A percentile compares a stretch with the other conserved stretches of the same genome.
These are phyloP conservation scores for Dactylellina haptotyla DNA, from an alignment of 2,329 filamentous ascomycete species.

Conservation along the genomic window DNA sequence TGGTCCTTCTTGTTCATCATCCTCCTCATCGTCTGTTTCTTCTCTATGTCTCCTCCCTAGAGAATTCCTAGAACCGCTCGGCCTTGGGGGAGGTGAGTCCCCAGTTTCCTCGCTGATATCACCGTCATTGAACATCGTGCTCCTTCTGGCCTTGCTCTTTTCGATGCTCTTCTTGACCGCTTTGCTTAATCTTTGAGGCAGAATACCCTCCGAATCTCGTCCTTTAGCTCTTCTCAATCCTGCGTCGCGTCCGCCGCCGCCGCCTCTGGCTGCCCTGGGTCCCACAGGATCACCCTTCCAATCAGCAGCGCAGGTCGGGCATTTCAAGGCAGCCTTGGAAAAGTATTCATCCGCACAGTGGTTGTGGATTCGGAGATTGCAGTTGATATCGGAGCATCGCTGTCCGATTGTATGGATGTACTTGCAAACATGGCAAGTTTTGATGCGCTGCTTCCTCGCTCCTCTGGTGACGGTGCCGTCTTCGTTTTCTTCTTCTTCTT, in stretches of 20 bases:
- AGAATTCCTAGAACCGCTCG: conserved; percentile 20
- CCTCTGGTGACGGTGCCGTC: conserved; percentile 64
- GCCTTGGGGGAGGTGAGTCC: neutral
- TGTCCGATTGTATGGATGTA: conserved; percentile 86
- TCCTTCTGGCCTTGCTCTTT: conserved; percentile 43
- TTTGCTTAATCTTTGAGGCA: conserved; percentile 48
- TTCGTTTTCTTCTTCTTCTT: conserved; percentile 64
- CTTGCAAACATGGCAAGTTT: conserved; percentile 86
- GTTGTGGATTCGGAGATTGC: conserved; percentile 77
- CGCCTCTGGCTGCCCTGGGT: conserved; percentile 15
- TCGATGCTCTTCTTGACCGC: conserved; percentile 31
- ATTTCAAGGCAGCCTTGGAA: conserved; percentile 70
- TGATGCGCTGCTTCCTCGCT: conserved; percentile 70
- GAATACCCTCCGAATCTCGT: conserved; percentile 38
- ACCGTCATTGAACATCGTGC: conserved; percentile 25
- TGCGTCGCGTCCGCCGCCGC: conserved; percentile 7
- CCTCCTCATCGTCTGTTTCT: conserved; percentile 18
- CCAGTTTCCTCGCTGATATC: conserved; percentile 18
- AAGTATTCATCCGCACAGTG: conserved; percentile 80
- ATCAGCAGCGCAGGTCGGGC: conserved; percentile 39
- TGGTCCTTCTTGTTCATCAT: conserved; percentile 7
- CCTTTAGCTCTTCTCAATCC: conserved; percentile 36
- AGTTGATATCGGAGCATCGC: conserved; percentile 76
- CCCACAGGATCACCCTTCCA: conserved; percentile 49
- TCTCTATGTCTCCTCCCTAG: conserved; percentile 30